Evolutionary conservation across 169 alveolate species (phyloP).

Genomic region (Cryptosporidium ryanae): DNA sequence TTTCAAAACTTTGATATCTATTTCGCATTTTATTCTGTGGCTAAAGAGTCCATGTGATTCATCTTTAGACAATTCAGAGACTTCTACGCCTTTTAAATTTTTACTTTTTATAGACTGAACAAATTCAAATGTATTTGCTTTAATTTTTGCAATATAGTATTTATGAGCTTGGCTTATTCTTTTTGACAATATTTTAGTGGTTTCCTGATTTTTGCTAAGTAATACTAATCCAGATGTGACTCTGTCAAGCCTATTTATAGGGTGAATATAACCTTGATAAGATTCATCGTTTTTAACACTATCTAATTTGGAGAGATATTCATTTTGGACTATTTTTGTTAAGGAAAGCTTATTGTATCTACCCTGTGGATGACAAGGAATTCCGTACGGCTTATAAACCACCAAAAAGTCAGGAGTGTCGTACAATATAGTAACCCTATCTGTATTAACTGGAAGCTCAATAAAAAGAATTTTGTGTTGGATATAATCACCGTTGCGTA

Average conservation of each 20-base stretch:
- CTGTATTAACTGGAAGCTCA: slow-evolving; percentile 86
- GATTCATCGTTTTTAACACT: slow-evolving; percentile 25
- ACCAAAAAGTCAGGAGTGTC: slow-evolving; percentile 82
- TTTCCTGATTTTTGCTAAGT: slow-evolving; percentile 84
- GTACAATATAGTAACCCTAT: slow-evolving; percentile 79
- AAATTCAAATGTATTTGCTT: slow-evolving; percentile 80
- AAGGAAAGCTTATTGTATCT: slow-evolving; percentile 86
- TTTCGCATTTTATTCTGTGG: slow-evolving; percentile 75
- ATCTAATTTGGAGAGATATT: slow-evolving; percentile 76
- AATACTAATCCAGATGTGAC: slow-evolving; percentile 91
- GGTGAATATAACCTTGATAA: slow-evolving; percentile 74
- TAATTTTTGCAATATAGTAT: slow-evolving; percentile 84
- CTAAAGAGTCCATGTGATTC: slow-evolving; percentile 41
- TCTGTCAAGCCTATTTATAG: slow-evolving; percentile 91
- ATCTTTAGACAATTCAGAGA: not conserved
- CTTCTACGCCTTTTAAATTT: slow-evolving; percentile 6
- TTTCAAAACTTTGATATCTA: slow-evolving; percentile 62
- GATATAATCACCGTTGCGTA: slow-evolving; percentile 83
- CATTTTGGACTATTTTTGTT: slow-evolving; percentile 77
- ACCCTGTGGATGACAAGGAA: slow-evolving; percentile 91
- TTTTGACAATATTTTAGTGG: slow-evolving; percentile 82
- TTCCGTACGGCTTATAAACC: slow-evolving; percentile 89
- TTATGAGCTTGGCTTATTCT: slow-evolving; percentile 79
- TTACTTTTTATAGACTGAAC: not conserved
- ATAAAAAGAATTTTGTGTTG: slow-evolving; percentile 83